Conservation (phyloP, 2,329 filamentous ascomycete species). For the Curvularia spicifera region DNA sequence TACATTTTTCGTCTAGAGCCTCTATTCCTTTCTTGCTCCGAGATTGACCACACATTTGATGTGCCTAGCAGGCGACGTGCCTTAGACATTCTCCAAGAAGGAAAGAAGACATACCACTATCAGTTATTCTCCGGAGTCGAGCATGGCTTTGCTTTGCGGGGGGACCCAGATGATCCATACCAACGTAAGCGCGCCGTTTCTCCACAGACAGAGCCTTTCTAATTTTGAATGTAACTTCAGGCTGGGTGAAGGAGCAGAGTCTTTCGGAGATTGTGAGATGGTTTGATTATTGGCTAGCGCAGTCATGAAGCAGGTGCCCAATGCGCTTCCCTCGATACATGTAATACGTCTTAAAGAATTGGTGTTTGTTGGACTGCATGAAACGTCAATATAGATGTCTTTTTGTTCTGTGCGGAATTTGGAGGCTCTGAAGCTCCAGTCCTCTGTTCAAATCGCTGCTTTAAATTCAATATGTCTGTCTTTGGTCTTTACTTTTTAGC, state of each 20-base stretch:
- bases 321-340: background rate
- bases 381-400: background rate
- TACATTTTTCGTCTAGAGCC: conserved; percentile 36
- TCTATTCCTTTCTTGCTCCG: conserved; percentile 56
- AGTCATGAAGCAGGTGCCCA: background rate
- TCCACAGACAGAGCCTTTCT: background rate
- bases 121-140: conserved; percentile 45
- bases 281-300: conserved; percentile 26
- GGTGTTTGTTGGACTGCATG: background rate
- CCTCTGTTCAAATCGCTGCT: too few relatives aligned
- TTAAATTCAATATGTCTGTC: too few relatives aligned
- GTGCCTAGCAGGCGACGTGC: conserved; percentile 50
- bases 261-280: conserved; percentile 33
- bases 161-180: conserved; percentile 54
- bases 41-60: conserved; percentile 55
- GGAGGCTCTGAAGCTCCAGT: too few relatives aligned
- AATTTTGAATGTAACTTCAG: conserved; percentile 1
- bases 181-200: conserved; percentile 25
- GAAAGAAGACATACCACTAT: conserved; percentile 45
- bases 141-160: conserved; percentile 47
- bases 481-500: too few relatives aligned
- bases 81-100: conserved; percentile 52
- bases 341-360: background rate
- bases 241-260: conserved; percentile 43
- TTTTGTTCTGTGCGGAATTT: background rate